Evolutionary conservation across 257 asterid species (phyloP), one percentile per base, ranked within the genome.

Genomic region (Solanum bulbocastanum): DNA sequence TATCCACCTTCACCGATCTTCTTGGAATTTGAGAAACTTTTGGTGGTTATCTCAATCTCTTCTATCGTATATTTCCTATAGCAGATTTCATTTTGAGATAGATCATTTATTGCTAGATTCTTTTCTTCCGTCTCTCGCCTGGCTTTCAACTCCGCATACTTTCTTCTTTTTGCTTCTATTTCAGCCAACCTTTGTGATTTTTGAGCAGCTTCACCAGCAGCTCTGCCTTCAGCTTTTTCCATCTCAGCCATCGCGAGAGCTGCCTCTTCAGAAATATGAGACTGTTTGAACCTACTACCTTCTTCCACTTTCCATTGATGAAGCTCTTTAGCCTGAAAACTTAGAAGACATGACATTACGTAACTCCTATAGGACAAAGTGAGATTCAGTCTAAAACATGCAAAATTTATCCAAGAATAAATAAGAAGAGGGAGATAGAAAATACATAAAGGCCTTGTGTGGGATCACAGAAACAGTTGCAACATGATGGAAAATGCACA

Each of bases 1-100:
- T 87, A 87, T 27, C 87, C 87, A 46, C 89, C 89, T 81, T 87
- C 89, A 40, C 89, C 89, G 36, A 87, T 87, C 66, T 87, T 87
- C 68, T n/a, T 46, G 5, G 89, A 60, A 75, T 88, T 37, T 33
- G 90, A 88, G 83, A 88, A 88, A 27, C 81, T 44, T 20, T 88
- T 87, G 13, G 90, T 88, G 60, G 90, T 87, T 6, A 27, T 62
- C 42, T 88, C 88, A 76, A 88, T 88, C 83, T 88, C 90, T 81
- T 88, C 88, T 60, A 88, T 88, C 8, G 88, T 65, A 42, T 88
- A 88, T 85, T 73, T 85, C 58, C 90, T 66, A 81, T 76, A 88
- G 71, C 88, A 62, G 16, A 74, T 39, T 42, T 76, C 86, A 20
- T 69, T 44, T 30, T n/a, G 42, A 44, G 88, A 86, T 27, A 88